These are phyloP conservation scores for Penicillium verrucosum DNA, from an alignment of 2,329 filamentous ascomycete genomes.

Conservation along the genomic window DNA sequence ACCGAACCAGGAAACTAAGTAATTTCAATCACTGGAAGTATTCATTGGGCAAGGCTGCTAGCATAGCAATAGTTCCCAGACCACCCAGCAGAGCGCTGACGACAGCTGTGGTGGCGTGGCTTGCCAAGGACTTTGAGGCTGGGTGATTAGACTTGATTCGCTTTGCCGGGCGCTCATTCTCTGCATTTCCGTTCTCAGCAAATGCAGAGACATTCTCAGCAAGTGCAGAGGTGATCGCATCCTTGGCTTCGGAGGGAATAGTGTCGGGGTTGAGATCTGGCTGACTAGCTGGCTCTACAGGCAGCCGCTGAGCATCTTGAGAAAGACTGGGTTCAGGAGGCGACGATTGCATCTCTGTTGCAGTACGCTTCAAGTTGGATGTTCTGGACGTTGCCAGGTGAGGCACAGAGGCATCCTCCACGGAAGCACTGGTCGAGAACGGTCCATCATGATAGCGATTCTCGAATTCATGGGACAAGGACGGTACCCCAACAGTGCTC, in stretches of 20 bases:
- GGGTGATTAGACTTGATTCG: slow-evolving; percentile 24
- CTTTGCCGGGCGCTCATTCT: slow-evolving; percentile 27
- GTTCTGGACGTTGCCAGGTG: neutral
- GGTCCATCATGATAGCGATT: slow-evolving; percentile 23
- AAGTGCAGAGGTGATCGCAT: slow-evolving; percentile 13
- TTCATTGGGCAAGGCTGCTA: slow-evolving; percentile 43
- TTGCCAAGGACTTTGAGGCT: slow-evolving; percentile 25
- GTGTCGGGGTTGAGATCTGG: slow-evolving; percentile 9
- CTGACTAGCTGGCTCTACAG: slow-evolving; percentile 13
- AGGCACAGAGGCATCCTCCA: neutral
- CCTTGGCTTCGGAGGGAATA: slow-evolving; percentile 8
- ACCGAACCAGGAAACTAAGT: neutral
- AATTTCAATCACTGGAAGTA: slow-evolving; percentile 36
- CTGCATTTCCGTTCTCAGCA: slow-evolving; percentile 4
- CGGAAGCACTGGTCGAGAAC: slow-evolving; percentile 5
- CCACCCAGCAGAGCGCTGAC: slow-evolving; percentile 43
- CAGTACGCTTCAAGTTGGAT: slow-evolving; percentile 30
- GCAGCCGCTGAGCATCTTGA: slow-evolving; percentile 28
- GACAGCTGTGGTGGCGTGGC: slow-evolving; percentile 40
- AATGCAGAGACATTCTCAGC: slow-evolving; percentile 11
- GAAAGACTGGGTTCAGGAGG: slow-evolving; percentile 3
- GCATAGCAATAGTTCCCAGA: slow-evolving; percentile 39
- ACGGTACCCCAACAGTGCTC: neutral
- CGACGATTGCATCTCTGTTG: slow-evolving; percentile 26
- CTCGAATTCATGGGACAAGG: neutral